Conservation (phyloP, 495 filamentous ascomycete species). For the Aspergillus egyptiacus region DNA sequence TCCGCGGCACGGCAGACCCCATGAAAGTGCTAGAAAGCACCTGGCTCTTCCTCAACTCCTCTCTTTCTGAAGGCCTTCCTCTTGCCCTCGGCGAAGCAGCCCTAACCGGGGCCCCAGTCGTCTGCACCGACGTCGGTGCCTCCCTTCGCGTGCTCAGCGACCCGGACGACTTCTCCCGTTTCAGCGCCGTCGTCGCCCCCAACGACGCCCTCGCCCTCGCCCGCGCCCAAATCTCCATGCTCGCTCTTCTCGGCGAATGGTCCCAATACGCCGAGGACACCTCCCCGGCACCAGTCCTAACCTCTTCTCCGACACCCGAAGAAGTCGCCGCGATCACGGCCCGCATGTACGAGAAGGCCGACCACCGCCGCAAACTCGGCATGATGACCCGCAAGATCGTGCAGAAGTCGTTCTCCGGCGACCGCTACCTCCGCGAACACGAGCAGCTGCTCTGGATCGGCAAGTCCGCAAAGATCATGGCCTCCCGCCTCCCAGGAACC, state of each 20-base stretch:
- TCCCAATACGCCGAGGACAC: constrained; percentile 46
- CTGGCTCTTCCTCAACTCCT: constrained; percentile 65
- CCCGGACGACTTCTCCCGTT: constrained; percentile 49
- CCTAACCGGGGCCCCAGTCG: constrained; percentile 57
- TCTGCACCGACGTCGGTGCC: constrained; percentile 60
- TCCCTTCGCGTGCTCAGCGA: constrained; percentile 59
- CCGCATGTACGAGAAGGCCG: constrained; percentile 58
- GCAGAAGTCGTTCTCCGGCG: constrained; percentile 54
- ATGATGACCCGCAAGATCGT: constrained; percentile 57
- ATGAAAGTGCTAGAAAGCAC: constrained; percentile 53
- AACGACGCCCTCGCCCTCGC: constrained; percentile 56
- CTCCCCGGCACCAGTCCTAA: constrained; percentile 38
- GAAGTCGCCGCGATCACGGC: constrained; percentile 50
- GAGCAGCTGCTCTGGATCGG: constrained; percentile 66
- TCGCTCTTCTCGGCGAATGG: constrained; percentile 58
- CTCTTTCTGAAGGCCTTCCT: constrained; percentile 59
- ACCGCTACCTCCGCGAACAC: constrained; percentile 61
- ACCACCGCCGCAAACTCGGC: constrained; percentile 52
- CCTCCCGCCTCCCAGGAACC: constrained; percentile 24
- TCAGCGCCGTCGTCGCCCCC: constrained; percentile 57
- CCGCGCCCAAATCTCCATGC: constrained; percentile 55
- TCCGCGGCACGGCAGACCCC: constrained; percentile 52
- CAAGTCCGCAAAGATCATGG: constrained; percentile 42
- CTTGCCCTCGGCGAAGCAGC: constrained; percentile 62
- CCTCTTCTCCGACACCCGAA: constrained; percentile 42